A percentile compares a stretch with the other conserved stretches of the same genome.
Evolutionary conservation across 495 filamentous ascomycete species (phyloP).

Genomic region (Hyaloscypha hepaticicola): DNA sequence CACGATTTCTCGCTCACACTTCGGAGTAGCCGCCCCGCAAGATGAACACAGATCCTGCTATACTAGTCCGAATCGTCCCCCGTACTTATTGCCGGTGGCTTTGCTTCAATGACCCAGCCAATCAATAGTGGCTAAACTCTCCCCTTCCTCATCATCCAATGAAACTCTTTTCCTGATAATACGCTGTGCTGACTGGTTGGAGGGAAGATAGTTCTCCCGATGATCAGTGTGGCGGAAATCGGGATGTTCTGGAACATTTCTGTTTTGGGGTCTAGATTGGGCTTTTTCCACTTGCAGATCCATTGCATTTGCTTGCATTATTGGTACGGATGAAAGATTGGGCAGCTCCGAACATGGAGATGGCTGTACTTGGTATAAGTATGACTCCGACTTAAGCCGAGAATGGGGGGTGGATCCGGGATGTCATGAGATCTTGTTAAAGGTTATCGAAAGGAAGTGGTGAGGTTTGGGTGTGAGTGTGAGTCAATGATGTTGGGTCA

Average conservation of each 20-base stretch:
- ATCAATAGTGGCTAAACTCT: not conserved
- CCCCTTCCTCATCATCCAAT: not conserved
- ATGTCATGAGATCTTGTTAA: slow-evolving; percentile 2
- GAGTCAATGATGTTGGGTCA: slow-evolving; percentile 3
- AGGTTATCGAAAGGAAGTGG: too few relatives aligned
- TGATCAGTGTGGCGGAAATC: not conserved
- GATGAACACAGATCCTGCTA: not conserved
- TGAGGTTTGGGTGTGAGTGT: too few relatives aligned
- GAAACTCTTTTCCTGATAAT: not conserved
- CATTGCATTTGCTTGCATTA: too few relatives aligned
- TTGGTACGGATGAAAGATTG: not conserved
- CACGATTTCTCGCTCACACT: not conserved
- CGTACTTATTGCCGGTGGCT: not conserved
- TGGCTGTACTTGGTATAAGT: not conserved
- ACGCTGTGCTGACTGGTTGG: not conserved
- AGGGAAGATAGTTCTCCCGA: not conserved
- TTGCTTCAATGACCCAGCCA: too few relatives aligned
- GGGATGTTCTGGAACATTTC: slow-evolving; percentile 15
- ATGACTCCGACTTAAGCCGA: slow-evolving; percentile 4
- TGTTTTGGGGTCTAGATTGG: not conserved
- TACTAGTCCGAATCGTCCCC: not conserved
- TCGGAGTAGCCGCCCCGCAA: not conserved
- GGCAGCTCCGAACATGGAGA: not conserved
- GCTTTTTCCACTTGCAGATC: not conserved
- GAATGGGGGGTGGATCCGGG: not conserved